Evolutionary conservation across 2,329 filamentous ascomycete species (phyloP).

Genomic region (Torrubiellomyces zombiae): DNA sequence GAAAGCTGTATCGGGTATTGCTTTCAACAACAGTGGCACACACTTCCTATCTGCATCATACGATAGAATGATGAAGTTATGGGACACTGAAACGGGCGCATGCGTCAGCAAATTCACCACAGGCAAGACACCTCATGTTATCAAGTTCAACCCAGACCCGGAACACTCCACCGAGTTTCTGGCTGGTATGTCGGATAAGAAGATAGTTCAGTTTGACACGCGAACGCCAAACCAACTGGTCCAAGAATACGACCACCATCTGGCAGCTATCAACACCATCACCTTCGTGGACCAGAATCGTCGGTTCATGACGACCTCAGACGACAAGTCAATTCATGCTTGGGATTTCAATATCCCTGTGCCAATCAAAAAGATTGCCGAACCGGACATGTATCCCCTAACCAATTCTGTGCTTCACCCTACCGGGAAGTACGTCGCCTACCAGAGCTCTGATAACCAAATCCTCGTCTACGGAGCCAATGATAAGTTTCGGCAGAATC

Average conservation of each 20-base stretch:
- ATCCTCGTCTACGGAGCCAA: constrained; percentile 89
- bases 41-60: constrained; percentile 86
- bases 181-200: constrained; percentile 96
- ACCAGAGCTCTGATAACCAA: constrained; percentile 89
- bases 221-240: constrained; percentile 61
- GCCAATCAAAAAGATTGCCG: constrained; percentile 94
- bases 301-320: constrained; percentile 93
- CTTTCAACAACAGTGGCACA: constrained; percentile 67
- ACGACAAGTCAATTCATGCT: constrained; percentile 87
- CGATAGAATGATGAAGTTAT: constrained; percentile 91
- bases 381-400: constrained; percentile 96
- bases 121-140: constrained; percentile 86
- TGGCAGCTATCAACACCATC: constrained; percentile 95
- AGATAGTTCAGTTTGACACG: constrained; percentile 93
- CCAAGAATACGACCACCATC: constrained; percentile 95
- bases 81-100: constrained; percentile 90
- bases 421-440: constrained; percentile 82
- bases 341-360: constrained; percentile 99
- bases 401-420: constrained; percentile 74
- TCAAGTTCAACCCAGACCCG: constrained; percentile 75
- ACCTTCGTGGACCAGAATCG: constrained; percentile 90
- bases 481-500: constrained; percentile 92
- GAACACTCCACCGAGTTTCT: constrained; percentile 77
- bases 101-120: constrained; percentile 82
- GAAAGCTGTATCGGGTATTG: constrained; percentile 78